phyloP scores from a whole-genome alignment of 2,329 filamentous ascomycete genomes.

The Cercospora sesami region DNA sequence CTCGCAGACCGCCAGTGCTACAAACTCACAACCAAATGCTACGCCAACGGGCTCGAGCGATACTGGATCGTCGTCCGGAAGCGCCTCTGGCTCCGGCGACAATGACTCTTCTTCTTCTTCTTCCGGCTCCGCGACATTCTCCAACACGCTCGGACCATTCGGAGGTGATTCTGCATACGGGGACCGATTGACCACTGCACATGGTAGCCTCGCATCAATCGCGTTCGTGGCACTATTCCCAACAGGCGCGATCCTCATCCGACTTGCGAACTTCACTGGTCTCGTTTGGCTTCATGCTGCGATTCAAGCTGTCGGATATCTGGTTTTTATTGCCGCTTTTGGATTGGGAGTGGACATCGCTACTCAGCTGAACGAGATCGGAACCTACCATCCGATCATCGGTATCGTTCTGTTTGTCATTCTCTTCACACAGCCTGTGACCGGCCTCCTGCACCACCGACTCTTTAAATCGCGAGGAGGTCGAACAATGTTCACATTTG shows the following conservation, averaged over 20 bases:
- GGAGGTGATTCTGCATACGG: constrained; percentile 33
- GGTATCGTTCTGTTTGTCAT: constrained; percentile 53
- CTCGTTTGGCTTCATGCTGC: constrained; percentile 49
- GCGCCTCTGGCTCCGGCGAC: constrained; percentile 10
- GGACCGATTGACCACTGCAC: constrained; percentile 40
- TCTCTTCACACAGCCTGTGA: constrained; percentile 57
- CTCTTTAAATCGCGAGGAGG: constrained; percentile 51
- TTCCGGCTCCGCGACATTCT: constrained; percentile 16
- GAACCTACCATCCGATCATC: constrained; percentile 54
- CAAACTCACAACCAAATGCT: constrained; percentile 4
- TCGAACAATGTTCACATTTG: constrained; percentile 50
- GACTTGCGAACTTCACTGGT: constrained; percentile 47
- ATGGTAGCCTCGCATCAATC: constrained; percentile 47
- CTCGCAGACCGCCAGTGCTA: constrained; percentile 14
- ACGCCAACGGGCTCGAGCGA: constrained; percentile 7
- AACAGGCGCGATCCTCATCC: constrained; percentile 47
- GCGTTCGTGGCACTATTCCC: constrained; percentile 51
- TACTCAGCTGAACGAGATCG: constrained; percentile 41
- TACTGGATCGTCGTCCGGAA: constrained; percentile 21
- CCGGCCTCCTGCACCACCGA: constrained; percentile 55
- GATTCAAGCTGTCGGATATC: constrained; percentile 52
- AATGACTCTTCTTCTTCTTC: not conserved
- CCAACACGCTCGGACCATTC: constrained; percentile 20
- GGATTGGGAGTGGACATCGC: constrained; percentile 57
- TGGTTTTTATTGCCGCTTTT: constrained; percentile 52